Evolutionary conservation across 768 basidiomycete genomes (phyloP).

Genomic region (Tephrocybe sp.): DNA sequence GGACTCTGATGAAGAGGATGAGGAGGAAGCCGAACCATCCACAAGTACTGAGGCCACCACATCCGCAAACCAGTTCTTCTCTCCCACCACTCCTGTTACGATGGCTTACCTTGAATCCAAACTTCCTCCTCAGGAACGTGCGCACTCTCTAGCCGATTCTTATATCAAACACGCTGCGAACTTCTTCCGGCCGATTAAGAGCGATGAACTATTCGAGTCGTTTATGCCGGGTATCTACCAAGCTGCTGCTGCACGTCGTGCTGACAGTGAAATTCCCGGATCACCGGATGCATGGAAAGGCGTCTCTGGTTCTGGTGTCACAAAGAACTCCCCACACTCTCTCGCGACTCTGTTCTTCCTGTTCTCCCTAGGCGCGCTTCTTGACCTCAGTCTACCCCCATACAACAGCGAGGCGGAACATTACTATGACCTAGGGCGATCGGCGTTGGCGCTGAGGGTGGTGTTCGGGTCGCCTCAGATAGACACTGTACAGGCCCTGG

Average conservation of each 20-base stretch:
- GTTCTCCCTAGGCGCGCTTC: slow-evolving; percentile 60
- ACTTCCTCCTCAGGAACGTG: slow-evolving; percentile 47
- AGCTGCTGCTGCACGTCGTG: slow-evolving; percentile 16
- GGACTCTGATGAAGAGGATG: slow-evolving; percentile 27
- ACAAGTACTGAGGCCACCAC: slow-evolving; percentile 30
- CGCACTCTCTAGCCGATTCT: slow-evolving; percentile 36
- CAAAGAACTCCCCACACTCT: slow-evolving; percentile 39
- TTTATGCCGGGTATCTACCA: slow-evolving; percentile 41
- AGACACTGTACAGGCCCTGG: slow-evolving; percentile 59
- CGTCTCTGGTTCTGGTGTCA: background rate
- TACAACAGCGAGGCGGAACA: slow-evolving; percentile 61
- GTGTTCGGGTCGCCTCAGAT: slow-evolving; percentile 56
- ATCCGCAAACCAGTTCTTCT: slow-evolving; percentile 42
- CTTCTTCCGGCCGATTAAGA: slow-evolving; percentile 51
- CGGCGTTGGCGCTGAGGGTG: slow-evolving; percentile 49
- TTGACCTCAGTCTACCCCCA: slow-evolving; percentile 49
- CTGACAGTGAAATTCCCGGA: slow-evolving; percentile 14
- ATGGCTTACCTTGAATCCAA: slow-evolving; percentile 37
- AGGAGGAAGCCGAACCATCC: slow-evolving; percentile 16
- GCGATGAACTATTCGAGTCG: slow-evolving; percentile 42
- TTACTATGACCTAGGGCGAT: slow-evolving; percentile 57
- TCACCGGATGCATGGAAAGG: background rate
- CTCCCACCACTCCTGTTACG: slow-evolving; percentile 31
- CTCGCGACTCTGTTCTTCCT: slow-evolving; percentile 58
- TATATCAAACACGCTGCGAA: slow-evolving; percentile 47